A percentile compares a stretch with the other conserved stretches of the same genome.
These are phyloP conservation scores for Plasmodium yoelii DNA, from an alignment of 169 alveolate species.

Conservation along the genomic window DNA sequence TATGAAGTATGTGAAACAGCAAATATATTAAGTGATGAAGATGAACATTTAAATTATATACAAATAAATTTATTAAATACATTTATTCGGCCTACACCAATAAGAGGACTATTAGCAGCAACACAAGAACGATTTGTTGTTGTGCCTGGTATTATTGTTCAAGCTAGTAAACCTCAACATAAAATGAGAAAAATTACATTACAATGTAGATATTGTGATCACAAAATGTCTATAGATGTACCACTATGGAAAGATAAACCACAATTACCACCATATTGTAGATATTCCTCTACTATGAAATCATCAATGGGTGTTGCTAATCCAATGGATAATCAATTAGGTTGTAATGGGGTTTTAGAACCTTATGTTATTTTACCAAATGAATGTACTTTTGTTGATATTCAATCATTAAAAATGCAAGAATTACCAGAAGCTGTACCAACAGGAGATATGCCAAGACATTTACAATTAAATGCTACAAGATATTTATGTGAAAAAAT, in stretches of 20 bases:
- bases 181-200: slow-evolving; percentile 86
- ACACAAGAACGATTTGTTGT: slow-evolving; percentile 93
- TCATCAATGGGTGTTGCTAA: slow-evolving; percentile 79
- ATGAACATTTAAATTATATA: slow-evolving; percentile 80
- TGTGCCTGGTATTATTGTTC: slow-evolving; percentile 96
- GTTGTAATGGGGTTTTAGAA: slow-evolving; percentile 83
- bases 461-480: slow-evolving; percentile 89
- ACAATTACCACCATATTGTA: slow-evolving; percentile 83
- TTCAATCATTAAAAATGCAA: slow-evolving; percentile 96
- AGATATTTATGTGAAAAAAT: slow-evolving; percentile 94
- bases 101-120: slow-evolving; percentile 81
- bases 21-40: slow-evolving; percentile 81
- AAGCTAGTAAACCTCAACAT: slow-evolving; percentile 93
- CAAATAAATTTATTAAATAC: slow-evolving; percentile 85
- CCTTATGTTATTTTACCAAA: slow-evolving; percentile 95
- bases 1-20: slow-evolving; percentile 85
- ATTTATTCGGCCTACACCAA: slow-evolving; percentile 84
- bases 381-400: slow-evolving; percentile 96
- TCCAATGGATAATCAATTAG: slow-evolving; percentile 82
- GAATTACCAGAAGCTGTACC: slow-evolving; percentile 99
- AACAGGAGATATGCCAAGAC: slow-evolving; percentile 94
- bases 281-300: slow-evolving; percentile 83
- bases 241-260: slow-evolving; percentile 92
- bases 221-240: slow-evolving; percentile 89
- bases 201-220: slow-evolving; percentile 95